A percentile compares a stretch with the other conserved stretches of the same genome.
Conservation (phyloP, 306 rosid species). For the Inga laurina region DNA sequence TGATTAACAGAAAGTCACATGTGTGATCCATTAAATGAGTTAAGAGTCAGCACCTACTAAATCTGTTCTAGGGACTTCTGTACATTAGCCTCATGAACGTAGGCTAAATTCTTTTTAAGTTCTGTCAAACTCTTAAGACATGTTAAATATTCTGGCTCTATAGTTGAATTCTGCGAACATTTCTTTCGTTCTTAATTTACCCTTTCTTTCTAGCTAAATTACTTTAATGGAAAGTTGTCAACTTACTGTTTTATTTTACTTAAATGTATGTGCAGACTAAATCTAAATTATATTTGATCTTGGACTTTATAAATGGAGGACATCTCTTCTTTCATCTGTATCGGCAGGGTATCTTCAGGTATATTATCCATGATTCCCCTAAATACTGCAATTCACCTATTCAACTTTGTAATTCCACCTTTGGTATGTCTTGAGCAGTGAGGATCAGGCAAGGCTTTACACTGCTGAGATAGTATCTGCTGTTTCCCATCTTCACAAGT, state of each 20-base stretch:
- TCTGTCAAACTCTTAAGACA: not conserved
- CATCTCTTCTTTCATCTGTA: slow-evolving; percentile 91
- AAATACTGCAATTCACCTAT: slow-evolving; percentile 2
- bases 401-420: slow-evolving; percentile 37
- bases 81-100: not conserved
- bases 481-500: slow-evolving; percentile 87
- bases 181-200: not conserved
- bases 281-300: slow-evolving; percentile 79
- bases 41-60: not conserved
- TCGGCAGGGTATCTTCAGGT: slow-evolving; percentile 94
- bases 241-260: slow-evolving; percentile 19
- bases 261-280: slow-evolving; percentile 64
- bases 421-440: slow-evolving; percentile 66
- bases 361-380: not conserved
- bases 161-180: not conserved
- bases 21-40: not conserved
- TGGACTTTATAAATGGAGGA: slow-evolving; percentile 93
- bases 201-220: not conserved
- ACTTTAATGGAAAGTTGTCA: not conserved
- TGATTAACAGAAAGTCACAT: not conserved
- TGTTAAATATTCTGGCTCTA: not conserved
- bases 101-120: not conserved
- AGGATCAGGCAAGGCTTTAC: slow-evolving; percentile 95
- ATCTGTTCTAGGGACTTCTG: not conserved
- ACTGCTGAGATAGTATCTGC: slow-evolving; percentile 96